These are phyloP conservation scores for Daldinia loculata DNA, from an alignment of 495 filamentous ascomycete genomes.

Conservation along the genomic window DNA sequence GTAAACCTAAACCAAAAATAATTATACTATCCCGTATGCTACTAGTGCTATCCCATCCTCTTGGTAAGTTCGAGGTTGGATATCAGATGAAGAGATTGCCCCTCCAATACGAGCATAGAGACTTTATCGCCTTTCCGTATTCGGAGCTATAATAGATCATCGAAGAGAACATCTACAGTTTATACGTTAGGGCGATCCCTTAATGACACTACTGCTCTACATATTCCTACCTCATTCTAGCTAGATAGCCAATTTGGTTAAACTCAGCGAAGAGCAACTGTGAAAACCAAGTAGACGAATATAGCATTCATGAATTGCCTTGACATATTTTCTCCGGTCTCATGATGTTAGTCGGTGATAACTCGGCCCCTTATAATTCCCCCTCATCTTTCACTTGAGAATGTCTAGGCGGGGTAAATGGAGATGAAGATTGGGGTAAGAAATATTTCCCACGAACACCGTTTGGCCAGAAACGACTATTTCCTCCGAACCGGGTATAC, in stretches of 20 bases:
- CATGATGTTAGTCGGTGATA: slow-evolving; percentile 12
- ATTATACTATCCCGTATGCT: not conserved
- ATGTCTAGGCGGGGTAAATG: slow-evolving; percentile 28
- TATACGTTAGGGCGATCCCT: not conserved
- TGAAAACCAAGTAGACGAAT: not conserved
- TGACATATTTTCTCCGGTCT: slow-evolving; percentile 1
- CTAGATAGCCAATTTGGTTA: not conserved
- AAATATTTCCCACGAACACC: slow-evolving; percentile 2
- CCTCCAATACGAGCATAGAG: not conserved
- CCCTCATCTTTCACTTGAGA: slow-evolving; percentile 3
- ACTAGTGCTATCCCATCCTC: not conserved
- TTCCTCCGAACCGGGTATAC: slow-evolving; percentile 29
- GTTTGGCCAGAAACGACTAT: slow-evolving; percentile 35
- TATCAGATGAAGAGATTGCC: not conserved
- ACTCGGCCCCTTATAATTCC: slow-evolving; percentile 22
- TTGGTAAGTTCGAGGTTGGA: slow-evolving; percentile 1
- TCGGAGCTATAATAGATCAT: slow-evolving; percentile 24
- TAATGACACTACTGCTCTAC: not conserved
- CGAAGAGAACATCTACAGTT: not conserved
- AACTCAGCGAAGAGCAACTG: not conserved
- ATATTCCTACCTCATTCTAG: not conserved
- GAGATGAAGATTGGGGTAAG: slow-evolving; percentile 27
- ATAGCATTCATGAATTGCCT: not conserved
- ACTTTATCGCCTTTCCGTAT: slow-evolving; percentile 20
- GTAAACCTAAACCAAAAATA: not conserved